Evolutionary conservation across 306 rosid species (phyloP), one percentile per base, ranked within the genome.

Genomic region (Trifolium pratense): DNA sequence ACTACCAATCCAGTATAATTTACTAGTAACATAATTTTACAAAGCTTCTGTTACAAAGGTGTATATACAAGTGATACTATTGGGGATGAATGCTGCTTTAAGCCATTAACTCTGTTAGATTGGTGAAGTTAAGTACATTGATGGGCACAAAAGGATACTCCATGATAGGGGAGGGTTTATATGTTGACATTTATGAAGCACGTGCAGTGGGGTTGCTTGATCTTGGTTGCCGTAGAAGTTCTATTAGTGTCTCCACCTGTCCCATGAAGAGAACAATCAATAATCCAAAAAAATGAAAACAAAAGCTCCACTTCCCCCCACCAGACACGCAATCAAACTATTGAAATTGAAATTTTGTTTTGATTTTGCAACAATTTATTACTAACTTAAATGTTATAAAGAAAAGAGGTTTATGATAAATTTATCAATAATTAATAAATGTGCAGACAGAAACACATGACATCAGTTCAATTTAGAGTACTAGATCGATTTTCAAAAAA

Each of bases 191-290:
- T 43, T 79, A 76, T 37, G 82, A 78, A 7, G 81, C 40, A 79
- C 79, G 78, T 68, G 77, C 85, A 72, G 85, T 91, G 85, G 25
- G 73, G 72, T 79, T 75, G 92, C 84, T 86, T 91, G 98, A 78
- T 87, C 98, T 93, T 52, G 97, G 96, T 87, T 83, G 97, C 85
- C 97, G 96, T 75, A 93, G 87, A 82, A 93, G 90, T 82, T 90
- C 93, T 71, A 88, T 85, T 49, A 93, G 69, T 81, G 84, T 84
- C 93, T 93, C 96, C 77, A 90, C 97, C 98, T 93, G 96, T 86
- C 76, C n/a, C 85, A 75, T 56, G 26, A 20, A 62, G 37, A 61
- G 61, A 80, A 84, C 80, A 80, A 51, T 45, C 53, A 82, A 79
- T 67, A 81, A 82, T 83, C 68, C 68, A 25, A n/a, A 6, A 23